phyloP scores from a whole-genome alignment of 106 monocot species.

The Narthecium ossifragum region DNA sequence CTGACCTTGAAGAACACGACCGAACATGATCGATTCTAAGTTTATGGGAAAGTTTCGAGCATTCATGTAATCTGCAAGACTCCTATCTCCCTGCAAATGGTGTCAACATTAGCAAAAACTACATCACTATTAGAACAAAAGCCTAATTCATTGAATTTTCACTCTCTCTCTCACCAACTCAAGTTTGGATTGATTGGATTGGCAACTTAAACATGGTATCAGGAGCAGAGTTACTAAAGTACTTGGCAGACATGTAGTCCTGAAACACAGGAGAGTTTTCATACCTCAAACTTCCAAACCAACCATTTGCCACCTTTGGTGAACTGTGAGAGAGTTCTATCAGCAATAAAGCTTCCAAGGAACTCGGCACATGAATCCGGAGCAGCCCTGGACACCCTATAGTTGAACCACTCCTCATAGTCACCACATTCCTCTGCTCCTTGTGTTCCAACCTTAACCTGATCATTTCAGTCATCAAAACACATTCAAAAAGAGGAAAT shows the following conservation, averaged over 20 bases:
- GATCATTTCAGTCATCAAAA: background rate
- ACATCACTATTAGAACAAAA: no score
- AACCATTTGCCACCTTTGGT: conserved; percentile 98
- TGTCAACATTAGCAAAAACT: background rate
- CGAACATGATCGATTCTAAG: conserved; percentile 76
- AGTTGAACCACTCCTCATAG: conserved; percentile 97
- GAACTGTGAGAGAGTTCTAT: conserved; percentile 59
- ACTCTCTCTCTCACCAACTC: no score
- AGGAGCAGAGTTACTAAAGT: no score
- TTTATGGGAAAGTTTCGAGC: conserved; percentile 69
- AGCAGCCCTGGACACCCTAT: conserved; percentile 81
- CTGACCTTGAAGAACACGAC: conserved; percentile 59
- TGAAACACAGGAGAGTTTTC: no score
- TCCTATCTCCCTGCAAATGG: conserved; percentile 61
- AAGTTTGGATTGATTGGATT: no score
- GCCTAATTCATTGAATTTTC: no score
- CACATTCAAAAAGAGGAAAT: background rate
- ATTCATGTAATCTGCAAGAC: conserved; percentile 66
- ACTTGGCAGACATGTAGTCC: no score
- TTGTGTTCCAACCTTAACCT: conserved; percentile 77
- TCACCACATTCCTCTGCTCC: conserved; percentile 91
- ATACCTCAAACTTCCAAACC: conserved; percentile 98
- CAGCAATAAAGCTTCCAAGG: conserved; percentile 83
- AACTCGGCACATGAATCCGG: conserved; percentile 89
- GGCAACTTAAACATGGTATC: no score